These are phyloP conservation scores for Suillus lakei DNA, from an alignment of 768 basidiomycete genomes.

Conservation along the genomic window DNA sequence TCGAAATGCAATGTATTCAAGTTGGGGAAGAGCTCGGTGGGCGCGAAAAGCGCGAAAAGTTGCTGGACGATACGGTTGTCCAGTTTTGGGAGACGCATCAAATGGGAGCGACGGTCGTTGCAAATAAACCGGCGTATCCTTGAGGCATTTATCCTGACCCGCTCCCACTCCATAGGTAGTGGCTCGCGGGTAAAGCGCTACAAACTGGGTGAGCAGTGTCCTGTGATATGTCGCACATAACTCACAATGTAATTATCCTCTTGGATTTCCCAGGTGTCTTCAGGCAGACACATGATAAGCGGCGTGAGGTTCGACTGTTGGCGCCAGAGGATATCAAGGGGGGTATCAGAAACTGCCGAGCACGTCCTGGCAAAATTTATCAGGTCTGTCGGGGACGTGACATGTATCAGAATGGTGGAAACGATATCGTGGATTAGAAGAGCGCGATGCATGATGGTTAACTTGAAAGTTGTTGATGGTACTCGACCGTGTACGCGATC, in stretches of 20 bases:
- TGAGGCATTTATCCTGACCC: background rate
- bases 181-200: background rate
- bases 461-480: background rate
- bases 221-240: background rate
- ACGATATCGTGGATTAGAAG: background rate
- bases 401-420: background rate
- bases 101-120: background rate
- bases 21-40: background rate
- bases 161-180: background rate
- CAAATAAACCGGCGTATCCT: background rate
- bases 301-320: background rate
- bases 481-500: background rate
- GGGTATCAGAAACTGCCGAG: background rate
- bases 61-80: background rate
- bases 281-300: background rate
- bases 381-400: background rate
- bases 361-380: background rate
- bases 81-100: background rate
- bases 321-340: background rate
- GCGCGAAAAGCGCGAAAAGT: background rate
- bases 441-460: background rate
- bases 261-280: background rate
- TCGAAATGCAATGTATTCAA: background rate
- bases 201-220: background rate
- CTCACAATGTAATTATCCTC: background rate